These are phyloP conservation scores for Yamadazyma friedrichii DNA, from an alignment of 1,139 yeast genomes.

Conservation along the genomic window DNA sequence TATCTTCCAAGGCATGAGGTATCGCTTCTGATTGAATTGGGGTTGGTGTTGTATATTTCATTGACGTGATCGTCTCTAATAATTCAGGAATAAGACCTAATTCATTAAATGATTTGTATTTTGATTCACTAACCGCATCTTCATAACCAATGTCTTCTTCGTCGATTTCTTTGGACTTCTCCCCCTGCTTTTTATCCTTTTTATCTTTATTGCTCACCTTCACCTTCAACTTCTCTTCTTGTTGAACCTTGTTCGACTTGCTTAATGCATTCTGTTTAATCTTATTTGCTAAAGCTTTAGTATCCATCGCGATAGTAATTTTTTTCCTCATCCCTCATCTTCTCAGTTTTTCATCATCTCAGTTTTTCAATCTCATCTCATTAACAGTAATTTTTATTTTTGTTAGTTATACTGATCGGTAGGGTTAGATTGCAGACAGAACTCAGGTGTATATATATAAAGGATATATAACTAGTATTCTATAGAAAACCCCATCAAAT, in stretches of 20 bases:
- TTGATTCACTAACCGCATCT: slow-evolving; percentile 17
- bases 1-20: slow-evolving; percentile 87
- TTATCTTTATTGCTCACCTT: neutral
- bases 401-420: too few species aligned
- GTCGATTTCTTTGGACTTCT: too few species aligned
- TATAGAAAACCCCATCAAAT: slow-evolving; percentile 2
- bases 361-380: slow-evolving; percentile 2
- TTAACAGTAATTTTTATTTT: neutral
- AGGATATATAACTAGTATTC: too few species aligned
- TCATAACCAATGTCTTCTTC: slow-evolving; percentile 3
- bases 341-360: too few species aligned
- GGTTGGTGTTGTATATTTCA: slow-evolving; percentile 71
- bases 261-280: slow-evolving; percentile 53
- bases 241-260: slow-evolving; percentile 17
- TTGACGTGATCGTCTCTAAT: slow-evolving; percentile 69
- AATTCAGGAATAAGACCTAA: slow-evolving; percentile 76
- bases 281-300: slow-evolving; percentile 42
- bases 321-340: neutral
- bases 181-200: slow-evolving; percentile 3
- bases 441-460: too few species aligned
- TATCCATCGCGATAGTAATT: slow-evolving; percentile 9
- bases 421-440: too few species aligned
- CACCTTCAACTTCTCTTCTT: slow-evolving; percentile 9
- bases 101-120: slow-evolving; percentile 45
- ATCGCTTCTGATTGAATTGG: slow-evolving; percentile 92